Percentiles rank a stretch among this genome's conserved stretches.
Evolutionary conservation across 768 basidiomycete species (phyloP).

Genomic region (Macrolepiota fuliginosa): DNA sequence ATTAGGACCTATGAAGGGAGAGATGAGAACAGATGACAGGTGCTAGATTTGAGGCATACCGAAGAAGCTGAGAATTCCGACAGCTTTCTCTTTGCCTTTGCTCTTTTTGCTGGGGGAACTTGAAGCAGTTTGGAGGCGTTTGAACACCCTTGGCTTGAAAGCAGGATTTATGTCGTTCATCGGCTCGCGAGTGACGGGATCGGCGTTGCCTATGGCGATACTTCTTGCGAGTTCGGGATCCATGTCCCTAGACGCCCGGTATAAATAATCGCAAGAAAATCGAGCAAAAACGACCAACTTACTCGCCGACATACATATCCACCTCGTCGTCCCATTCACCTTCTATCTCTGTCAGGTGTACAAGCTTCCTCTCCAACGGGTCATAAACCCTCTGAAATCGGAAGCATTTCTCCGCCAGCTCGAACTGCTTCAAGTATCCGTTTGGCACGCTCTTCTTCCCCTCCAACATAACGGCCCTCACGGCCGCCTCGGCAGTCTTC

Average conservation of each 20-base stretch:
- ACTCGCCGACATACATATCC: conserved; percentile 78
- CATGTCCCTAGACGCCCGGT: conserved; percentile 47
- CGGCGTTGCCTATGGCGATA: conserved; percentile 65
- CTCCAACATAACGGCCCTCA: conserved; percentile 73
- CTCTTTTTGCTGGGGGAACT: conserved; percentile 31
- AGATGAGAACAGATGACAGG: not conserved
- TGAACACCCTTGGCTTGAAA: conserved; percentile 53
- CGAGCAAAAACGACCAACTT: conserved; percentile 20
- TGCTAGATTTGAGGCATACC: conserved; percentile 34
- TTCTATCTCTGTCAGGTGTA: conserved; percentile 65
- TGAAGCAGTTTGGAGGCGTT: conserved; percentile 27
- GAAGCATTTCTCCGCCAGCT: conserved; percentile 88
- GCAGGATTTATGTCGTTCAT: conserved; percentile 79
- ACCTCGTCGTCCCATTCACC: conserved; percentile 55
- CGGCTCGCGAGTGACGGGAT: conserved; percentile 64
- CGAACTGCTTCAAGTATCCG: conserved; percentile 73
- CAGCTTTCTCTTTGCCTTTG: conserved; percentile 47
- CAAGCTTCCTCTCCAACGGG: conserved; percentile 60
- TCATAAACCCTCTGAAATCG: conserved; percentile 91
- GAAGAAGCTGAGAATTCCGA: conserved; percentile 60
- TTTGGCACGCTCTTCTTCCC: conserved; percentile 81
- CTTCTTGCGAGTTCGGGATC: conserved; percentile 60
- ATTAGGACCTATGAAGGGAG: conserved; percentile 37
- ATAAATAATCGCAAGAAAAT: not conserved
- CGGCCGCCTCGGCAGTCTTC: conserved; percentile 82